Evolutionary conservation across 2,329 filamentous ascomycete genomes (phyloP).

Genomic region (Fusarium phyllophilum): DNA sequence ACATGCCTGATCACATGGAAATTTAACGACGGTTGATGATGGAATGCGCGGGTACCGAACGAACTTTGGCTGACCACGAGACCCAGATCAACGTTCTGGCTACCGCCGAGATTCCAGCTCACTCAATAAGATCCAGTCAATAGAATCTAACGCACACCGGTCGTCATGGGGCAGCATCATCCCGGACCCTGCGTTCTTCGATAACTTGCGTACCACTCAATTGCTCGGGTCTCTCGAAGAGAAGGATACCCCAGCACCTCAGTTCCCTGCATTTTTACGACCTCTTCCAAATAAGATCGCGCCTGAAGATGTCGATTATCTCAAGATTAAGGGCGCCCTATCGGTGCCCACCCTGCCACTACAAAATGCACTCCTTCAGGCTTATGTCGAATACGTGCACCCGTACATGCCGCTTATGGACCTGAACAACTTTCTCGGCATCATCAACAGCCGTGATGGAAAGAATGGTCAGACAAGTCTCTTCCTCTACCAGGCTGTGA

Average conservation of each 20-base stretch:
- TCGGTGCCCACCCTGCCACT: constrained; percentile 75
- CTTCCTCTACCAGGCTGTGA: constrained; percentile 90
- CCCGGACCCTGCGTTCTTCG: constrained; percentile 50
- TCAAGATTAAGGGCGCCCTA: constrained; percentile 85
- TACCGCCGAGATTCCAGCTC: constrained; percentile 49
- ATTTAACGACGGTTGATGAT: constrained; percentile 16
- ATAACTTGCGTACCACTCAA: constrained; percentile 54
- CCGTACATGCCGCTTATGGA: constrained; percentile 93
- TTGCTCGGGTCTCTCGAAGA: constrained; percentile 60
- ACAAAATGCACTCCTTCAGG: constrained; percentile 82
- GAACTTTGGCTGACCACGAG: constrained; percentile 47
- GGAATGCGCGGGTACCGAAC: constrained; percentile 4
- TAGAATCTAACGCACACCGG: constrained; percentile 37
- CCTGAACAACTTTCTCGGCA: constrained; percentile 67
- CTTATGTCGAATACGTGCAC: constrained; percentile 89
- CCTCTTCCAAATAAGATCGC: constrained; percentile 81
- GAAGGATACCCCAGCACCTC: constrained; percentile 53
- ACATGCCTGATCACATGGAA: constrained; percentile 41
- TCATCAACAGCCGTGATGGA: constrained; percentile 74
- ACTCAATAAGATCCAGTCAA: constrained; percentile 46
- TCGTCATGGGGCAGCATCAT: constrained; percentile 48
- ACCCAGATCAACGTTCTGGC: constrained; percentile 52
- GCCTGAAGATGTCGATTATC: constrained; percentile 83
- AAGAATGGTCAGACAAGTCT: constrained; percentile 79
- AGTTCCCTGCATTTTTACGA: constrained; percentile 77